Conservation (phyloP, 768 basidiomycete genomes). For the Podaxis carcinomalis region DNA sequence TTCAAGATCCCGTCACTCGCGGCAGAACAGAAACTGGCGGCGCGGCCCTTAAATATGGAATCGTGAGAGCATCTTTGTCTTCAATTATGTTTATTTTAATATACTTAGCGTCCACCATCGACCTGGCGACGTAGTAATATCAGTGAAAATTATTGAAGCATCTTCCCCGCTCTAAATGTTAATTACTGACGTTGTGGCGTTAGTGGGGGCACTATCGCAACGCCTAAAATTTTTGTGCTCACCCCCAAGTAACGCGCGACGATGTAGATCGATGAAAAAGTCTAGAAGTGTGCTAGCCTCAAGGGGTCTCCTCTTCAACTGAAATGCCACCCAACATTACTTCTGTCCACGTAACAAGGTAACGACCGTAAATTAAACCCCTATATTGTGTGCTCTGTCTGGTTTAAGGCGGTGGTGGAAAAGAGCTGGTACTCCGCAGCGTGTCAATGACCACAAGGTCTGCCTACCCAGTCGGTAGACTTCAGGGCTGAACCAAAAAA, state of each 20-base stretch:
- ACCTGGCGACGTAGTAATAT: background rate
- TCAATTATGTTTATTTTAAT: background rate
- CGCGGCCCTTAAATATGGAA: background rate
- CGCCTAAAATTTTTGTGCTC: background rate
- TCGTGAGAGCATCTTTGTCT: background rate
- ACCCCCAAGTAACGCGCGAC: background rate
- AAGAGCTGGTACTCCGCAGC: background rate
- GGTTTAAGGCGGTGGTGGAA: background rate
- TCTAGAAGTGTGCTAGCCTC: slow-evolving; percentile 1
- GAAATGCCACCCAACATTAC: background rate
- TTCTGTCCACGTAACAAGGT: background rate
- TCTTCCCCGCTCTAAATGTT: background rate
- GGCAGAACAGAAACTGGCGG: background rate
- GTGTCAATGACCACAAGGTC: background rate
- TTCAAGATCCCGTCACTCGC: background rate
- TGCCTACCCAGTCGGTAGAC: background rate
- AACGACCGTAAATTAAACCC: background rate
- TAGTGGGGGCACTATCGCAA: background rate
- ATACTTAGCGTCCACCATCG: background rate
- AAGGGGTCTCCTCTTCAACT: background rate
- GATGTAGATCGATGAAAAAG: background rate
- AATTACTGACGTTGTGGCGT: background rate
- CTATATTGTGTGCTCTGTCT: background rate
- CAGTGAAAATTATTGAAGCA: background rate
- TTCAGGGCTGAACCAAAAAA: background rate